These are phyloP conservation scores for Zelonia costaricensis DNA, from an alignment of 208 protist genomes.

Conservation along the genomic window DNA sequence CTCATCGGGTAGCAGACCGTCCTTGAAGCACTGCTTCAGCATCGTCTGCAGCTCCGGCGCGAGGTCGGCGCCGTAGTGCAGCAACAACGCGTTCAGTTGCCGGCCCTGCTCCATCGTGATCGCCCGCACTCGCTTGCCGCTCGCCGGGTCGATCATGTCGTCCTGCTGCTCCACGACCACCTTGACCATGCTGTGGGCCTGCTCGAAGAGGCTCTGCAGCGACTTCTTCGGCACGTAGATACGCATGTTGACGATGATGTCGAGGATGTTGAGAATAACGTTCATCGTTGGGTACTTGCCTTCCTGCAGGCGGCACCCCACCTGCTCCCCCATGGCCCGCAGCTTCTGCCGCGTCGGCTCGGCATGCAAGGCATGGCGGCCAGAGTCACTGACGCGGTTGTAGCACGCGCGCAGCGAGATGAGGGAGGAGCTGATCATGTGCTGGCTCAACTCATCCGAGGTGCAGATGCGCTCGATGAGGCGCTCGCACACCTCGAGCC, in stretches of 20 bases:
- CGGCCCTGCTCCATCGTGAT: conserved; percentile 86
- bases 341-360: conserved; percentile 87
- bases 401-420: conserved; percentile 74
- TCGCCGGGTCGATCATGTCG: conserved; percentile 75
- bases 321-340: conserved; percentile 83
- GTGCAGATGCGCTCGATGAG: conserved; percentile 82
- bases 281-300: conserved; percentile 62
- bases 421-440: conserved; percentile 81
- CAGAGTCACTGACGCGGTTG: conserved; percentile 72
- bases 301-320: conserved; percentile 80
- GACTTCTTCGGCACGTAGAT: conserved; percentile 90
- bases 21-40: conserved; percentile 72
- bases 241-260: conserved; percentile 82
- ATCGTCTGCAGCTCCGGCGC: conserved; percentile 55
- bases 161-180: conserved; percentile 72
- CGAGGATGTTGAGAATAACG: conserved; percentile 67
- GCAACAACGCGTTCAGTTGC: conserved; percentile 80
- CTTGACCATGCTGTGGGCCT: conserved; percentile 70
- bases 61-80: conserved; percentile 82
- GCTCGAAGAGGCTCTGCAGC: conserved; percentile 69
- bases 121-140: conserved; percentile 58
- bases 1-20: conserved; percentile 84
- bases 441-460: conserved; percentile 75
- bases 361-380: conserved; percentile 80
- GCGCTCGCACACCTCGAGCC: conserved; percentile 85